These are phyloP conservation scores for Fusarium praegraminearum DNA, from an alignment of 2,329 filamentous ascomycete genomes.

Conservation along the genomic window DNA sequence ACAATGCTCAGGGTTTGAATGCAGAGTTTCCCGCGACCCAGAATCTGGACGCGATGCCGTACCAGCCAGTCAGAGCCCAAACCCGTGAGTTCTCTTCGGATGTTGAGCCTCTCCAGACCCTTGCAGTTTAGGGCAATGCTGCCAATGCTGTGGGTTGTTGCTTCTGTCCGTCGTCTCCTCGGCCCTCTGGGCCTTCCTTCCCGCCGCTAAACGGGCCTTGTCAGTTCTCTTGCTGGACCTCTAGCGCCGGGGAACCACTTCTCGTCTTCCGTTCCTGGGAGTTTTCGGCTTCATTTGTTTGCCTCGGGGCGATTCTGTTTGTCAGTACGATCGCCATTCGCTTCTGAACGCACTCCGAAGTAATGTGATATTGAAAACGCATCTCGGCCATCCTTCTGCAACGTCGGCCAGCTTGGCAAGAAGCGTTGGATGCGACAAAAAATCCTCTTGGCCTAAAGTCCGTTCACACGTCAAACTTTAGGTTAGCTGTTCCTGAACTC, in stretches of 20 bases:
- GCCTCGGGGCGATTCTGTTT: slow-evolving; percentile 1
- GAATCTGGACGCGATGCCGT: background rate
- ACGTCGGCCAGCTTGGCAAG: slow-evolving; percentile 12
- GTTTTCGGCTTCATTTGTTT: slow-evolving; percentile 27
- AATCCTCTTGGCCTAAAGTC: background rate
- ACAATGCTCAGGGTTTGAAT: background rate
- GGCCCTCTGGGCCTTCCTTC: slow-evolving; percentile 36
- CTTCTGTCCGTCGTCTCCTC: slow-evolving; percentile 22
- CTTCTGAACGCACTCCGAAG: slow-evolving; percentile 2
- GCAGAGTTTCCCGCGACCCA: background rate
- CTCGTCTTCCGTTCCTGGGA: slow-evolving; percentile 24
- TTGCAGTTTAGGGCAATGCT: slow-evolving; percentile 9
- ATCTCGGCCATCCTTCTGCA: slow-evolving; percentile 15
- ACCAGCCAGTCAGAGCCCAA: background rate
- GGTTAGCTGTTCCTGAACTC: slow-evolving; percentile 23
- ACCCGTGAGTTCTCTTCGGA: slow-evolving; percentile 18
- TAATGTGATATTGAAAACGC: slow-evolving; percentile 6
- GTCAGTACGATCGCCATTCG: slow-evolving; percentile 8
- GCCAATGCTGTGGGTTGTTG: slow-evolving; percentile 1
- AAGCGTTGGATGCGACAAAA: background rate
- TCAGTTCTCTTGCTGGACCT: slow-evolving; percentile 22
- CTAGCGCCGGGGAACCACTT: slow-evolving; percentile 40
- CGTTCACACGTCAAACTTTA: slow-evolving; percentile 5
- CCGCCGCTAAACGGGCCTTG: slow-evolving; percentile 41
- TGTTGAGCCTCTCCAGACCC: slow-evolving; percentile 34